Evolutionary conservation across 768 basidiomycete genomes (phyloP).

Genomic region (Hysterangium stoloniferum): DNA sequence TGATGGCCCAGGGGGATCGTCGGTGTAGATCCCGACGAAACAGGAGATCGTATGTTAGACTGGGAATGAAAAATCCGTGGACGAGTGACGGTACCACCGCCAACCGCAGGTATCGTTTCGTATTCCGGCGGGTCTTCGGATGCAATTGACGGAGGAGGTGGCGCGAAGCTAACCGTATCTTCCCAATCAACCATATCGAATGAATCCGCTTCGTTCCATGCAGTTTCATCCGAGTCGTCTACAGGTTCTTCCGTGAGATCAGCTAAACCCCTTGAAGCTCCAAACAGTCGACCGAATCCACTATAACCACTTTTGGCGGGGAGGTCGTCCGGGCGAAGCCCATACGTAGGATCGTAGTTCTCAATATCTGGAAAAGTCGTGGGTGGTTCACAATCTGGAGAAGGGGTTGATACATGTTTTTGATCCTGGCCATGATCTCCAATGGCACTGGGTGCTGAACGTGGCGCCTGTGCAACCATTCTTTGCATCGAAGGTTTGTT

Average conservation of each 20-base stretch:
- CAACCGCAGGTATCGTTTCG: slow-evolving; percentile 86
- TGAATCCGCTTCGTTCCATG: slow-evolving; percentile 37
- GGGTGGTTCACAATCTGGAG: slow-evolving; percentile 18
- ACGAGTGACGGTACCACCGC: slow-evolving; percentile 79
- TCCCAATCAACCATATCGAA: slow-evolving; percentile 72
- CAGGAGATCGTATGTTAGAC: slow-evolving; percentile 54
- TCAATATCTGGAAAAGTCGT: slow-evolving; percentile 58
- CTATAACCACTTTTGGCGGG: slow-evolving; percentile 79
- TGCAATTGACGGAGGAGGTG: slow-evolving; percentile 32
- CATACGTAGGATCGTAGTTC: slow-evolving; percentile 94
- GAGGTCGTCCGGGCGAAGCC: slow-evolving; percentile 84
- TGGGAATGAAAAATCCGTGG: slow-evolving; percentile 84
- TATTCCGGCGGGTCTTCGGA: slow-evolving; percentile 51
- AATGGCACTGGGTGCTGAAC: neutral
- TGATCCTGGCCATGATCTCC: neutral
- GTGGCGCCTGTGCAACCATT: slow-evolving; percentile 33
- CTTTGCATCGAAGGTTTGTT: slow-evolving; percentile 31
- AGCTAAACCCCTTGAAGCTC: slow-evolving; percentile 39
- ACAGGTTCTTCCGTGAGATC: slow-evolving; percentile 67
- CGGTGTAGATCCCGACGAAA: neutral
- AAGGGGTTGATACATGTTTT: slow-evolving; percentile 12
- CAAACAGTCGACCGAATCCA: slow-evolving; percentile 64
- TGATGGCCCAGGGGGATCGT: neutral
- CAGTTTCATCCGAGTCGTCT: slow-evolving; percentile 35
- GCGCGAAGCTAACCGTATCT: slow-evolving; percentile 33